A percentile compares a stretch with the other conserved stretches of the same genome.
Evolutionary conservation across 2,329 filamentous ascomycete genomes (phyloP).

Genomic region (Aspergillus eucalypticola): DNA sequence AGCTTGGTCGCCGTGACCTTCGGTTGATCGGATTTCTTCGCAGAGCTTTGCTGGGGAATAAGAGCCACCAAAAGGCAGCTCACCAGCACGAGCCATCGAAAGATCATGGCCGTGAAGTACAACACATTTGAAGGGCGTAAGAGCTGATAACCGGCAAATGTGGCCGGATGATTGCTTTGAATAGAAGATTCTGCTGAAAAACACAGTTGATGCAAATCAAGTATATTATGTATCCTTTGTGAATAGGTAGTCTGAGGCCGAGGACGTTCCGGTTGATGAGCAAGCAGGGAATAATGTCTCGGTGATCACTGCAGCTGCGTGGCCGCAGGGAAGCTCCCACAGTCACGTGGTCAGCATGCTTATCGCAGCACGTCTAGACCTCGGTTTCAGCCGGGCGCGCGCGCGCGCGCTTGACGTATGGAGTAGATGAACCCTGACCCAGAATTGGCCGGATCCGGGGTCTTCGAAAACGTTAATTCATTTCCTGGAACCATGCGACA

Average conservation of each 20-base stretch:
- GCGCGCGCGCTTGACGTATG: background rate
- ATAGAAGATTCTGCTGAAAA: background rate
- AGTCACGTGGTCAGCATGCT: constrained; percentile 32
- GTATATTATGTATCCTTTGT: background rate
- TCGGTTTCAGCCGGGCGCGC: background rate
- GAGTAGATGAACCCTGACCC: background rate
- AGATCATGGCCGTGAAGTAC: constrained; percentile 38
- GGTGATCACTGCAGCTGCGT: constrained; percentile 25
- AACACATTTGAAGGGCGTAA: constrained; percentile 31
- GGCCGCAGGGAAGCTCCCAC: constrained; percentile 29
- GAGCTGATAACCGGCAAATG: background rate
- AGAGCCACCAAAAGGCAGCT: constrained; percentile 55
- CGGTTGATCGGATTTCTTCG: constrained; percentile 64
- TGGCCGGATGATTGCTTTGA: background rate
- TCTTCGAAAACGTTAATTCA: background rate
- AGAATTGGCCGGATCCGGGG: background rate
- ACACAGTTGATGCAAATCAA: background rate
- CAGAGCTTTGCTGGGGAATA: constrained; percentile 37
- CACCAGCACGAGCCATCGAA: constrained; percentile 49
- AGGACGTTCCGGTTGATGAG: background rate
- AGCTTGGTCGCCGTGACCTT: constrained; percentile 66
- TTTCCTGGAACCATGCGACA: background rate
- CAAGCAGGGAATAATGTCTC: background rate
- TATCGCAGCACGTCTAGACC: constrained; percentile 19
- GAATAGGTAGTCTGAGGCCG: background rate